phyloP scores from a whole-genome alignment of 2,329 filamentous ascomycete genomes.

The Hypomyces rosellus region DNA sequence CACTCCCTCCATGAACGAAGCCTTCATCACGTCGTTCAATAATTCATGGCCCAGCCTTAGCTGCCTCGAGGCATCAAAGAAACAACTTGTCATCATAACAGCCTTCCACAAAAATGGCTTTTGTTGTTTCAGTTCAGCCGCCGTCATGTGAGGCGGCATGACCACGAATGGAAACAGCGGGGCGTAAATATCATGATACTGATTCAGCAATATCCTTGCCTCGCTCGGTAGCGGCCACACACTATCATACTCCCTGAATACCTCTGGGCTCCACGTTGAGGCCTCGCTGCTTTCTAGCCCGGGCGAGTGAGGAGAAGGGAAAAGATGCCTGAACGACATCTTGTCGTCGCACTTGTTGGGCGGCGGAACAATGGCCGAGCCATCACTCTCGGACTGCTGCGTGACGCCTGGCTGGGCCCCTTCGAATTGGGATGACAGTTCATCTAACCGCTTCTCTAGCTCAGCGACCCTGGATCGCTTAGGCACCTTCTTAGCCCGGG shows the following conservation, averaged over 20 bases:
- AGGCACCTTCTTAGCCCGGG: slow-evolving; percentile 39
- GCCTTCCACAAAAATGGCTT: slow-evolving; percentile 45
- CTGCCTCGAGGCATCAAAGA: slow-evolving; percentile 39
- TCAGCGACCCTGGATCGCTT: slow-evolving; percentile 45
- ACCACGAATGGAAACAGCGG: slow-evolving; percentile 41
- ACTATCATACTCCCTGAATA: slow-evolving; percentile 21
- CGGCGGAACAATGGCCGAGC: slow-evolving; percentile 10
- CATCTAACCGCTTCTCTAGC: slow-evolving; percentile 44
- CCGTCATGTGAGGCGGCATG: slow-evolving; percentile 30
- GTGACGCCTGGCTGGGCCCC: slow-evolving; percentile 10
- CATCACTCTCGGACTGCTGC: not conserved
- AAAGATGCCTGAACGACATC: slow-evolving; percentile 30
- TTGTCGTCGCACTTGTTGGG: slow-evolving; percentile 7
- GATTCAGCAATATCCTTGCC: slow-evolving; percentile 32
- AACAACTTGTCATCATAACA: slow-evolving; percentile 38
- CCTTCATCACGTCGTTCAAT: slow-evolving; percentile 36
- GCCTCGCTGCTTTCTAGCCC: slow-evolving; percentile 16
- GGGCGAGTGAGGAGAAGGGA: slow-evolving; percentile 23
- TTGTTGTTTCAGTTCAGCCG: slow-evolving; percentile 30
- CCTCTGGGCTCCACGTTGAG: slow-evolving; percentile 17
- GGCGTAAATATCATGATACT: slow-evolving; percentile 29
- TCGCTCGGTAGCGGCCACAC: slow-evolving; percentile 38
- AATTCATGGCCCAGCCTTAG: slow-evolving; percentile 37
- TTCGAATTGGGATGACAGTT: slow-evolving; percentile 41
- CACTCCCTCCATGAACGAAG: slow-evolving; percentile 34